phyloP scores from a whole-genome alignment of 2,329 filamentous ascomycete genomes.

The Fonsecaea monophora region DNA sequence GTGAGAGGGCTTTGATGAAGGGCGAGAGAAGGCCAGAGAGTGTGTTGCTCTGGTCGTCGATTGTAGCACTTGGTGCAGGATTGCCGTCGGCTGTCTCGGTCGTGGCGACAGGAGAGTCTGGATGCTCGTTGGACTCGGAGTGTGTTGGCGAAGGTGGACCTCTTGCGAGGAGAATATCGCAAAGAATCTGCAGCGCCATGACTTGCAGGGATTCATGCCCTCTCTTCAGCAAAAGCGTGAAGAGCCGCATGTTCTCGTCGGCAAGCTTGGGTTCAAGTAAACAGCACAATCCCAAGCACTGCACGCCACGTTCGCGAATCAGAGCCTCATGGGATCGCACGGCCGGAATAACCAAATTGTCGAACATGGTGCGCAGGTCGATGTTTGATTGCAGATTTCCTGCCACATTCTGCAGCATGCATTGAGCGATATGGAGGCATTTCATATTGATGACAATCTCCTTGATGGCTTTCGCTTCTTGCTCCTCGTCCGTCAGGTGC shows the following conservation, averaged over 20 bases:
- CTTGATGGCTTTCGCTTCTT: conserved; percentile 75
- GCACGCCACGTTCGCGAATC: conserved; percentile 85
- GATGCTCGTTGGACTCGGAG: conserved; percentile 34
- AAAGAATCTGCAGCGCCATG: conserved; percentile 87
- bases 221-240: conserved; percentile 95
- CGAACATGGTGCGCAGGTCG: conserved; percentile 95
- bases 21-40: conserved; percentile 68
- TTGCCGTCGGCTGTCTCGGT: conserved; percentile 5
- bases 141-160: conserved; percentile 54
- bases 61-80: conserved; percentile 40
- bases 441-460: conserved; percentile 99
- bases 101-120: conserved; percentile 3
- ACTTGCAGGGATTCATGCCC: conserved; percentile 89
- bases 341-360: conserved; percentile 93
- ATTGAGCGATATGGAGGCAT: conserved; percentile 95
- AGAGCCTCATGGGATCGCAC: conserved; percentile 92
- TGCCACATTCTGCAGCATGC: conserved; percentile 92
- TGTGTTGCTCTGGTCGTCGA: conserved; percentile 7
- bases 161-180: conserved; percentile 89
- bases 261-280: conserved; percentile 89
- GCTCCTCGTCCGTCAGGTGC: conserved; percentile 41
- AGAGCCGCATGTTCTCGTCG: conserved; percentile 87
- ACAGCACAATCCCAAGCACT: conserved; percentile 89
- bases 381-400: conserved; percentile 87
- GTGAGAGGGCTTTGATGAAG: conserved; percentile 65